Evolutionary conservation across 2,329 filamentous ascomycete species (phyloP), one percentile per base, ranked within the genome.

Genomic region (Fusarium pseudograminearum): DNA sequence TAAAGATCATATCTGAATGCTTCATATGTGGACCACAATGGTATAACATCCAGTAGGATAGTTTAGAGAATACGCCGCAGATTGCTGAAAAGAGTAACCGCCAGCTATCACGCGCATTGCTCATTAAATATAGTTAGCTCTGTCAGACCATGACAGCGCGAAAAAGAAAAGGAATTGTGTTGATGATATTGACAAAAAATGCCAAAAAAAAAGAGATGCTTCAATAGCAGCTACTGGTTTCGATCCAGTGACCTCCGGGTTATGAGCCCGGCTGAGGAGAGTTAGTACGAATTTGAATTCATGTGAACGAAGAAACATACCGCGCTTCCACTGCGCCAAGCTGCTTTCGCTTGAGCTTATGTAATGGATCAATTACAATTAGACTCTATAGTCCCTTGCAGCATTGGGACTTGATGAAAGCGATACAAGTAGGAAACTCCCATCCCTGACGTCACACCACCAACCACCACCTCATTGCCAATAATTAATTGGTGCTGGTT

Each of bases 251-350:
- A 65, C 67, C 67, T 70, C 67, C 67, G 67, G 67, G 67, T 70
- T 70, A 69, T 69, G 67, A 69, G 67, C 67, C 66, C 67, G 67
- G 67, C 67, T 69, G 33, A 5, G 41, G 14, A n/a, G 26, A 26
- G 45, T 69, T 65, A 69, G 65, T 52, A 28, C 4, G 28, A 30
- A 30, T 30, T 31, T 34, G 14, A n/a, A 26, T 12, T 30, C 28
- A 10, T 30, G 28, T 50, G 18, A 38, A 44, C 24, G 33, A 53
- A 24, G 28, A 53, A 28, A 68, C 65, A 38, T 69, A 69, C 65
- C 66, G 67, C 67, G 67, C 67, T 70, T 68, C 67, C 67, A 57
- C 67, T 70, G 67, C 67, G 67, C 67, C 67, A 70, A 70, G 55
- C 62, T 70, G 67, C 67, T 70, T 70, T 63, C 42, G 60, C 61